Percentiles rank a stretch among this genome's conserved stretches.
phyloP scores from a whole-genome alignment of 2,329 filamentous ascomycete genomes.

The Clarireedia monteithiana region DNA sequence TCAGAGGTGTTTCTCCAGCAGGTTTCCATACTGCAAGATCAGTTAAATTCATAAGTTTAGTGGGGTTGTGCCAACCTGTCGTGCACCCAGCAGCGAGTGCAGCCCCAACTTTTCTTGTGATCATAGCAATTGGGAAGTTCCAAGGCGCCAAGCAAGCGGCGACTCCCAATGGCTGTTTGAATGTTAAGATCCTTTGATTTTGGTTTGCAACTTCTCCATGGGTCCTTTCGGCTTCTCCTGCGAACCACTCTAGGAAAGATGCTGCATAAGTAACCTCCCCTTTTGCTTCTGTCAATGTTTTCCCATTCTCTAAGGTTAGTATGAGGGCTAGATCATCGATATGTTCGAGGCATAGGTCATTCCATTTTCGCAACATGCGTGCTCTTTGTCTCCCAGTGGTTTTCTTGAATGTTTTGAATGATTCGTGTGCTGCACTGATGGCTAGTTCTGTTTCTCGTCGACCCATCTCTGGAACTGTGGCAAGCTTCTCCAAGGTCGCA shows the following conservation, averaged over 20 bases:
- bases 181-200: too few relatives aligned
- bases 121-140: too few relatives aligned
- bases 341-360: neutral
- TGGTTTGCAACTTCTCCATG: conserved; percentile 53
- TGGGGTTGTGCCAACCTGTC: too few relatives aligned
- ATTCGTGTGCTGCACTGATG: neutral
- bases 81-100: too few relatives aligned
- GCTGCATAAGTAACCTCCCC: conserved; percentile 64
- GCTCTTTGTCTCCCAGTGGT: neutral
- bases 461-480: neutral
- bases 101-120: too few relatives aligned
- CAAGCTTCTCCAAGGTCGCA: neutral
- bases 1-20: too few relatives aligned
- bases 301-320: conserved; percentile 55
- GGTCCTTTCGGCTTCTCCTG: conserved; percentile 62
- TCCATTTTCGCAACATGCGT: neutral
- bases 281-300: conserved; percentile 64
- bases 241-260: conserved; percentile 71
- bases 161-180: too few relatives aligned
- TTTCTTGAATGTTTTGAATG: neutral
- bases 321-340: neutral
- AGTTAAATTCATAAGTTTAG: too few relatives aligned
- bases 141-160: too few relatives aligned
- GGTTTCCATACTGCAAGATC: too few relatives aligned
- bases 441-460: neutral